Base-by-base conservation (phyloP, 1,284 basidiomycete species). In the Veloporphyrellus conicus region DNA sequence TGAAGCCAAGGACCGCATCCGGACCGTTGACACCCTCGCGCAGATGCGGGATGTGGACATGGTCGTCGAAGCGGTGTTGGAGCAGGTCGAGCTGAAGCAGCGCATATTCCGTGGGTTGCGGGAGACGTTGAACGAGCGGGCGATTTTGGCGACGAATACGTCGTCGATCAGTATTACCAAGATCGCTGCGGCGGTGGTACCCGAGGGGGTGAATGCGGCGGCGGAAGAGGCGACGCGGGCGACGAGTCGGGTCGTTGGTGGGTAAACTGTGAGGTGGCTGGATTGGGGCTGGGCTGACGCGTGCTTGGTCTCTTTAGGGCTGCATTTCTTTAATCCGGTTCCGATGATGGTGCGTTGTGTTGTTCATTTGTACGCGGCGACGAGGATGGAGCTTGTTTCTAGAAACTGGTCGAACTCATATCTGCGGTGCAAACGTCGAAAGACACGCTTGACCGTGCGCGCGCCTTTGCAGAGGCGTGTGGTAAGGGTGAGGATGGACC, bases 291-390 rank as follows among this genome's bases (percentile, higher is more conserved):
- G 20, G 19, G 34, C 27, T 47, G 22, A 54, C 18, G 35, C 6
- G 19, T 16, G 22, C 31, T 32, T 15, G 33, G 19, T 8, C 4
- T 6, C 47, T 10, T 14, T 28, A 87, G 88, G 92, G 12, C 71
- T 95, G 36, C 93, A 96, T 69, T 96, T 94, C 72, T 96, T 97
- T 74, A 96, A 97, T 65, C 93, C 93, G 4, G 92, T 94, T 3
- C 90, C 90, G 5, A 87, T 93, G 33, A 96, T 96, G 92, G 87
- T 87, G 58, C 49, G 76, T 61, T 42, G 22, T 6, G 10, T 20
- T n/a, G 23, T 16, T 28, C n/a, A 25, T 18, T 18, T 15, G 22
- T 20, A 9, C 16, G 7, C 32, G 27, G 18, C 18, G 19, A 20
- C 18, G 10, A 2, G 23, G 19, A 22, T 5, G 22, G 41, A 41